Evolutionary conservation across 2,329 filamentous ascomycete genomes (phyloP).

Genomic region (Beauveria brongniartii): DNA sequence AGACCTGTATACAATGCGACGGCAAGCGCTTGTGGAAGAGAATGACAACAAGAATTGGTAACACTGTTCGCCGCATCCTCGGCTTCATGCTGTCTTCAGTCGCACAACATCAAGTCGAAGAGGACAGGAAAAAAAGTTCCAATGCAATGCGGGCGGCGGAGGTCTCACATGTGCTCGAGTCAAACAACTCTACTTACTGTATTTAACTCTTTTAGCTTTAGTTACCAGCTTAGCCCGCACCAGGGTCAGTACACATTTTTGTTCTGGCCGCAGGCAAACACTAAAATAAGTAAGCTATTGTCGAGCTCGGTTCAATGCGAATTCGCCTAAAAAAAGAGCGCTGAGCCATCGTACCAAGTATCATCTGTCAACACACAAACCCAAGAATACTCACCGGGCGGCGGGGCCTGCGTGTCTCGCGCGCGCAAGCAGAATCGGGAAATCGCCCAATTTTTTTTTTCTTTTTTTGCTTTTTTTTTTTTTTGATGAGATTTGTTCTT

Average conservation of each 20-base stretch:
- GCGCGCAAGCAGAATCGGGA: background rate
- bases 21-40: background rate
- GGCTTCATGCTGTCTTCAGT: background rate
- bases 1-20: background rate
- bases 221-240: background rate
- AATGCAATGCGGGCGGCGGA: background rate
- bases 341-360: no score
- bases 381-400: background rate
- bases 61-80: background rate
- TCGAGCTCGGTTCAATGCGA: background rate
- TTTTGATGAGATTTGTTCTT: background rate
- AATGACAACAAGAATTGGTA: background rate
- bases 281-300: background rate
- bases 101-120: background rate
- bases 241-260: background rate
- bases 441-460: background rate
- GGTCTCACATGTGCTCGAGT: slow-evolving; percentile 10
- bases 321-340: background rate
- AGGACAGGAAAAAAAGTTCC: background rate
- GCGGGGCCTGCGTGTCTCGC: background rate
- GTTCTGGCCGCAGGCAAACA: background rate
- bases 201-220: no score
- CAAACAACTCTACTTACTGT: background rate
- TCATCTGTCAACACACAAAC: background rate
- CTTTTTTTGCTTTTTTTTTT: background rate